A percentile compares a stretch with the other conserved stretches of the same genome.
These are phyloP conservation scores for Otatea glauca DNA, from an alignment of 176 grass and related monocot genomes.

Conservation along the genomic window DNA sequence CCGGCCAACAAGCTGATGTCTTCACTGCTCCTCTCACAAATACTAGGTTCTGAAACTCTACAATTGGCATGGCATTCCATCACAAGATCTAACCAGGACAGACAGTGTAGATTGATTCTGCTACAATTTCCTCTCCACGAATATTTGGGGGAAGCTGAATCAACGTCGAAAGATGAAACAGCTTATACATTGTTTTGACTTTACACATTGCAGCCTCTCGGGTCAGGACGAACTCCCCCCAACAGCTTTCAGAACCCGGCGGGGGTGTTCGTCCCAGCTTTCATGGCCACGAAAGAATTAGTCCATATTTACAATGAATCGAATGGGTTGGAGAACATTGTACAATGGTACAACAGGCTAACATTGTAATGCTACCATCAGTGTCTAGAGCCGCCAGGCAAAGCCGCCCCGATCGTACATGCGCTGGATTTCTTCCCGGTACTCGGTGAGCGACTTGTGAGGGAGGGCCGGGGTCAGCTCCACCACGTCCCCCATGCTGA, in stretches of 20 bases:
- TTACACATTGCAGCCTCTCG: slow-evolving; percentile 37
- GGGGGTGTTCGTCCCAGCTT: slow-evolving; percentile 8
- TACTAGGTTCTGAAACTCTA: neutral
- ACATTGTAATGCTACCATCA: neutral
- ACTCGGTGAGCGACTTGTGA: slow-evolving; percentile 62
- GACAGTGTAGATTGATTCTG: neutral
- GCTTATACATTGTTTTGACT: slow-evolving; percentile 4
- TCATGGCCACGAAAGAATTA: slow-evolving; percentile 35
- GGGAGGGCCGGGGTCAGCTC: slow-evolving; percentile 68
- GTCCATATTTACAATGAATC: slow-evolving; percentile 60
- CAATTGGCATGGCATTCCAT: slow-evolving; percentile 10
- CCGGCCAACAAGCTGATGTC: slow-evolving; percentile 12
- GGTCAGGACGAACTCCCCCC: neutral
- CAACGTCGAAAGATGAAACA: neutral
- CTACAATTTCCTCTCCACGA: slow-evolving; percentile 5
- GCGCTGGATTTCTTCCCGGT: slow-evolving; percentile 79
- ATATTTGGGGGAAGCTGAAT: slow-evolving; percentile 38
- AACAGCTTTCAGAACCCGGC: neutral
- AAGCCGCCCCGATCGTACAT: slow-evolving; percentile 71
- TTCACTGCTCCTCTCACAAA: slow-evolving; percentile 26
- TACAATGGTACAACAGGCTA: slow-evolving; percentile 33
- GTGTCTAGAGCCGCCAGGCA: slow-evolving; percentile 43
- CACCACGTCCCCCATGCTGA: slow-evolving; percentile 83
- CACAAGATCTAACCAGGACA: slow-evolving; percentile 19
- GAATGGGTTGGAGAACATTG: slow-evolving; percentile 30